phyloP scores from a whole-genome alignment of 169 alveolate genomes.

The Plasmodium fragile region DNA sequence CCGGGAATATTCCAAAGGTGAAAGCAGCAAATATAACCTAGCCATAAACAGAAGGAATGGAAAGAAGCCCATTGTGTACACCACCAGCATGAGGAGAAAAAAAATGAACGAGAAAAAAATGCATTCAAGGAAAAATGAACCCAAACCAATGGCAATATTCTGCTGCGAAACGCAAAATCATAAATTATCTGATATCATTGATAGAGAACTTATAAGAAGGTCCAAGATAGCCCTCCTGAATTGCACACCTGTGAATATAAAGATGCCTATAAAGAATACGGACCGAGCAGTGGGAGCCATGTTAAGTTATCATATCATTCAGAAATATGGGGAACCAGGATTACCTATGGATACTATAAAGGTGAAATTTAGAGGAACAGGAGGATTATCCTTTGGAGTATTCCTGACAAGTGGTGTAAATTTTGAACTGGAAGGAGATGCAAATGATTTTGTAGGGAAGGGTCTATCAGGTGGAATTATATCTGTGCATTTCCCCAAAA shows the following conservation, averaged over 20 bases:
- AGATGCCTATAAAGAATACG: slow-evolving; percentile 79
- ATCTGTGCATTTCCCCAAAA: slow-evolving; percentile 80
- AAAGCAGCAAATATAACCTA: slow-evolving; percentile 1
- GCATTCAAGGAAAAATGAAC: slow-evolving; percentile 50
- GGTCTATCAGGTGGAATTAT: slow-evolving; percentile 87
- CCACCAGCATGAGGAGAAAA: slow-evolving; percentile 4
- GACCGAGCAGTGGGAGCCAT: slow-evolving; percentile 88
- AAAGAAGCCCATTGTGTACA: slow-evolving; percentile 17
- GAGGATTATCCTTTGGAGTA: slow-evolving; percentile 85
- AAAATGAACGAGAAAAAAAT: slow-evolving; percentile 47
- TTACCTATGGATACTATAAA: slow-evolving; percentile 75
- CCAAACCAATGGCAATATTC: slow-evolving; percentile 69
- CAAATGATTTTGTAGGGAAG: slow-evolving; percentile 87
- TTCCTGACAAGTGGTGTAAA: slow-evolving; percentile 82
- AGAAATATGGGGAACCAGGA: slow-evolving; percentile 70
- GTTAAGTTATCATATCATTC: slow-evolving; percentile 80
- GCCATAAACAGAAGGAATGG: slow-evolving; percentile 3
- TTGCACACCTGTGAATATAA: slow-evolving; percentile 70
- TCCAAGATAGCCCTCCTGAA: slow-evolving; percentile 56
- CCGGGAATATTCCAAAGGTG: neutral
- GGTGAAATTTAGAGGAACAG: slow-evolving; percentile 81
- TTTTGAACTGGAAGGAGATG: slow-evolving; percentile 87
- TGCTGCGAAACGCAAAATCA: slow-evolving; percentile 78
- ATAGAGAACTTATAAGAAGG: slow-evolving; percentile 74
- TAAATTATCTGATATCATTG: slow-evolving; percentile 72